Conservation (phyloP, 192 early-diverging fungal genomes). For the Backusella westeae region DNA sequence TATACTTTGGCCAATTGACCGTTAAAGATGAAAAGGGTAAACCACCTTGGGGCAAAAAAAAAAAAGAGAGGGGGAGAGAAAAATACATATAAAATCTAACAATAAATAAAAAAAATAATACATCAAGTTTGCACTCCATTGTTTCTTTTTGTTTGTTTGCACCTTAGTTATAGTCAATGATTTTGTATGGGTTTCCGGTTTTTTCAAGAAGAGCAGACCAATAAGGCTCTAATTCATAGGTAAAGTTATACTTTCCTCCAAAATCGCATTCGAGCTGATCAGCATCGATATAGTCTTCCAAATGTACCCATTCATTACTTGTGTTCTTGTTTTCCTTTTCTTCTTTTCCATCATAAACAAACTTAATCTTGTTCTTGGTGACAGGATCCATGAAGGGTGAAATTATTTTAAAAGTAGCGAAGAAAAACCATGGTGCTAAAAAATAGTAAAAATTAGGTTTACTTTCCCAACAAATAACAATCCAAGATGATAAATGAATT, state of each 20-base stretch:
- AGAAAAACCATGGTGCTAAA: conserved; percentile 81
- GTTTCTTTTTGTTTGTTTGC: not conserved
- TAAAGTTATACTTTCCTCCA: conserved; percentile 71
- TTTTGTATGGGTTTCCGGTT: conserved; percentile 25
- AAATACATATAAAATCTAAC: not conserved
- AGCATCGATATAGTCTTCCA: conserved; percentile 48
- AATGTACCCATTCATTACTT: conserved; percentile 43
- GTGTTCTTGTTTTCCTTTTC: conserved; percentile 12
- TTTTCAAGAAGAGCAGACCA: conserved; percentile 52
- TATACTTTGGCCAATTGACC: not conserved
- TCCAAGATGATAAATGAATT: not conserved
- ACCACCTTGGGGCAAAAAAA: not conserved
- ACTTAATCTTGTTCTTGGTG: conserved; percentile 82
- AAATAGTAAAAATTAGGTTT: not conserved
- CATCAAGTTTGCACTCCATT: not conserved
- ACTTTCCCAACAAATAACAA: not conserved
- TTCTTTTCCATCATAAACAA: conserved; percentile 57
- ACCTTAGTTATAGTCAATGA: conserved; percentile 20
- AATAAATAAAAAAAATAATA: not conserved
- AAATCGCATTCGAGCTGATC: conserved; percentile 67
- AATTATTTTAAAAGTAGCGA: conserved; percentile 77
- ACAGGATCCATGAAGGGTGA: conserved; percentile 90
- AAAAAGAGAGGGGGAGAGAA: not conserved
- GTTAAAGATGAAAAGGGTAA: not conserved
- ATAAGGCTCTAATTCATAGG: conserved; percentile 66